Evolutionary conservation across 148 eudicot species (phyloP), one percentile per base, ranked within the genome.

Genomic region (Mesembryanthemum crystallinum): DNA sequence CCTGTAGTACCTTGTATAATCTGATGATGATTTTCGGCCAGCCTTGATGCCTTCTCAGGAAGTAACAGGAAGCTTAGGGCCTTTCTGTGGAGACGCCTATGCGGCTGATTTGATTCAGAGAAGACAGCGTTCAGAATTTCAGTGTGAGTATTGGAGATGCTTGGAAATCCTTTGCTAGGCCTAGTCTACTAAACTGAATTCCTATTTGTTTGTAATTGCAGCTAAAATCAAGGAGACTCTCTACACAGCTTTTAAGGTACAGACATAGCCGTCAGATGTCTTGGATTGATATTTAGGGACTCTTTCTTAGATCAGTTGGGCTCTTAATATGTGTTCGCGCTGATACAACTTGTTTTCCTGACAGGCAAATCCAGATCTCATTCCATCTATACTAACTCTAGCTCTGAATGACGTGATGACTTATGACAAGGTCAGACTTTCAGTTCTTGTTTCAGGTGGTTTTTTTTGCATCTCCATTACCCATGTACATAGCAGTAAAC

Each of bases 91-190:
- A 73, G 86, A 84, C 63, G 97, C 98, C 67, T 77, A 88, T 84
- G 99, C 97, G 77, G 98, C 99, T 81, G 98, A 95, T 74, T 74
- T 95, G 61, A 90, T 88, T 78, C 92, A 95, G 75, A 89, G 97
- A 59, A 79, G 90, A 67, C 99, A 95, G 80, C 92, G 99, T 39
- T 92, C 97, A 7, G 97, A 91, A 42, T 92, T 95, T 79, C 91
- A 85, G 54, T 87, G 99, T 95, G 82, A 85, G 86, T 69, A 37
- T 51, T 54, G 54, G 33, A 54, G 32, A 55, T 74, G 57, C 64
- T 37, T 35, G 60, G 21, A 49, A 51, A 8, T 73, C 25, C 72
- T 69, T n/a, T 60, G 33, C 24, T 24, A 32, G n/a, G 20, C 0
- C 23, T 27, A 67, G 1, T 75, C 58, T 64, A 74, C 49, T 72